Evolutionary conservation across 2,329 filamentous ascomycete species (phyloP).

Genomic region (Didymella glomerata): DNA sequence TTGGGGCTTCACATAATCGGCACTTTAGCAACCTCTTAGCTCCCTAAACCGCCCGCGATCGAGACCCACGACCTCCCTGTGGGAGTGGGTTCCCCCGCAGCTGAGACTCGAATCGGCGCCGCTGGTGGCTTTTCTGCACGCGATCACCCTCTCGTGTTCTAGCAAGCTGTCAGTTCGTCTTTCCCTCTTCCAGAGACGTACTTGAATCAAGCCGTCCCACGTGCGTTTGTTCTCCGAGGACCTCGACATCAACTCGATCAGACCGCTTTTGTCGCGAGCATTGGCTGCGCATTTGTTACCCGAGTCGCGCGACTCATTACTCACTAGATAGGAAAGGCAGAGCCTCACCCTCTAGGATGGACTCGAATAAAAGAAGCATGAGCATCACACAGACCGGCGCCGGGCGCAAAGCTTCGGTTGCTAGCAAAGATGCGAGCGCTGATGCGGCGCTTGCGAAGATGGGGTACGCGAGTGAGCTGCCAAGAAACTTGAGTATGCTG

Average conservation of each 20-base stretch:
- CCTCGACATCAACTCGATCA: background rate
- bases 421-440: slow-evolving; percentile 55
- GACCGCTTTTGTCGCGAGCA: too few species aligned
- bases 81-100: slow-evolving; percentile 13
- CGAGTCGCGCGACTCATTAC: too few species aligned
- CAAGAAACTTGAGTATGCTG: slow-evolving; percentile 72
- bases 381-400: slow-evolving; percentile 16
- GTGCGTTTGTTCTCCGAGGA: background rate
- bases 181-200: background rate
- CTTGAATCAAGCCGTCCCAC: background rate
- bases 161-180: background rate
- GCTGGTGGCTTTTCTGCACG: slow-evolving; percentile 7
- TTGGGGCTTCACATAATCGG: background rate
- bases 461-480: slow-evolving; percentile 73
- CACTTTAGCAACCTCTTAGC: slow-evolving; percentile 6
- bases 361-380: slow-evolving; percentile 11
- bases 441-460: slow-evolving; percentile 70
- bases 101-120: background rate
- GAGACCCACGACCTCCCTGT: background rate
- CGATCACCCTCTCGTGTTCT: background rate
- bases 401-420: slow-evolving; percentile 28
- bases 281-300: too few species aligned
- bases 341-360: slow-evolving; percentile 5
- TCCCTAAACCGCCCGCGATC: slow-evolving; percentile 2
- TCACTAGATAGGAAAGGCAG: too few species aligned